phyloP scores from a whole-genome alignment of 352 stramenopile genomes.

The Phytophthora europaea region DNA sequence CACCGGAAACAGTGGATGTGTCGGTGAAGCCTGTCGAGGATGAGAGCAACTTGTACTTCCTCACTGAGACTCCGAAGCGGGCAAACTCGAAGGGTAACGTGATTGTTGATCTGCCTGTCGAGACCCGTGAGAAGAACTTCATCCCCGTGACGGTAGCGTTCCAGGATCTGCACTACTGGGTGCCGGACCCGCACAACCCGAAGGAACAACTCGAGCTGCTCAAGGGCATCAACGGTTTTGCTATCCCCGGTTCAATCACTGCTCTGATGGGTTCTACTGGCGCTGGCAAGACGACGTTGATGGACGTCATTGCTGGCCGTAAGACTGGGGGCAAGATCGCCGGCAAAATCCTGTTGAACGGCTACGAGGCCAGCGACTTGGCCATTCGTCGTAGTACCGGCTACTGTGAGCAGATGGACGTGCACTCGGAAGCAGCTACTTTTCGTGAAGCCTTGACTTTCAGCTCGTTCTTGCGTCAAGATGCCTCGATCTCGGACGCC shows the following conservation, averaged over 20 bases:
- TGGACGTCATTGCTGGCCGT: slow-evolving; percentile 1
- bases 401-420: slow-evolving; percentile 89
- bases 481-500: slow-evolving; percentile 25
- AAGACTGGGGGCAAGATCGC: slow-evolving; percentile 7
- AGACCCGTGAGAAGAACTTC: slow-evolving; percentile 17
- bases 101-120: not conserved
- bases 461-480: slow-evolving; percentile 73
- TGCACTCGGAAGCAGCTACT: slow-evolving; percentile 75
- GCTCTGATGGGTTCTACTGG: slow-evolving; percentile 2
- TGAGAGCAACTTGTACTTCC: slow-evolving; percentile 15
- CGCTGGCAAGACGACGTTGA: not conserved
- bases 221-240: slow-evolving; percentile 7
- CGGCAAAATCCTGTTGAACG: slow-evolving; percentile 36
- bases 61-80: slow-evolving; percentile 12
- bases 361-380: slow-evolving; percentile 50
- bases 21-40: slow-evolving; percentile 15
- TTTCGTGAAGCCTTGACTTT: slow-evolving; percentile 84
- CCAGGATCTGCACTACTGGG: slow-evolving; percentile 24
- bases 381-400: slow-evolving; percentile 56
- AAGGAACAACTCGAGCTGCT: slow-evolving; percentile 16
- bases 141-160: slow-evolving; percentile 21
- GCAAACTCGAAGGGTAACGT: not conserved
- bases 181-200: slow-evolving; percentile 16
- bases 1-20: slow-evolving; percentile 14
- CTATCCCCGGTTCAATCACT: not conserved